Base-by-base conservation (phyloP, 805 yeast species). In the Candida incommunis region DNA sequence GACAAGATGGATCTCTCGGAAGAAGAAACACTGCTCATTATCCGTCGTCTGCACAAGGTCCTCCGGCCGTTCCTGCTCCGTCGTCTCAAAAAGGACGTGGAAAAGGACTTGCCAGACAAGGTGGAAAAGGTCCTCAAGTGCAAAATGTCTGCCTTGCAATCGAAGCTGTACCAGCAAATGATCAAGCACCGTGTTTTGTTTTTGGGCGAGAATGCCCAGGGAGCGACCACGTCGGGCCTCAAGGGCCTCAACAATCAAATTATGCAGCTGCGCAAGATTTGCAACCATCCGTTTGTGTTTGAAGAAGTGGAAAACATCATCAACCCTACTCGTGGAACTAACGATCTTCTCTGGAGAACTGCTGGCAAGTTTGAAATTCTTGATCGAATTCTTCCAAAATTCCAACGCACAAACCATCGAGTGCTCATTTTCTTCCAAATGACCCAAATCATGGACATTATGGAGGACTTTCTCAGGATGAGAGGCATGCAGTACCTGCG, bases 391-490 rank as follows among this genome's bases (percentile, higher is more conserved):
- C 65, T 90, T 48, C 96, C 96, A 1, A 90, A 90, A 56, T 81
- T 90, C 61, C 72, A 78, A 58, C 75, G 74, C 2, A 76, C 94
- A 2, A 94, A 94, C 1, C 97, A 92, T 58, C 75, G 96, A 52
- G 95, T 88, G 4, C 71, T 90, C 58, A 80, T 90, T 54, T 90
- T 90, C 60, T 92, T 92, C 66, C 98, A 90, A 64, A 90, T 90
- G 98, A 92, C 98, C 1, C 95, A 87, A 62, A 82, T 90, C 49
- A 92, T 90, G 97, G 95, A 88, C 62, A 92, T 90, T 50, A 87
- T 92, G 96, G 97, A 92, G 62, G 98, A 90, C 65, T 92, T 79
- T 57, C 65, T 92, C 54, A 71, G 94, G 45, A 69, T 71, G 43
- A 67, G 78, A 44, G 81, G 75, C 15, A 66, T 86, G 71, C 76